Percentiles rank a stretch among this genome's conserved stretches.
Conservation (phyloP, 164 flowering plant species). For the Euptelea pleiosperma region DNA sequence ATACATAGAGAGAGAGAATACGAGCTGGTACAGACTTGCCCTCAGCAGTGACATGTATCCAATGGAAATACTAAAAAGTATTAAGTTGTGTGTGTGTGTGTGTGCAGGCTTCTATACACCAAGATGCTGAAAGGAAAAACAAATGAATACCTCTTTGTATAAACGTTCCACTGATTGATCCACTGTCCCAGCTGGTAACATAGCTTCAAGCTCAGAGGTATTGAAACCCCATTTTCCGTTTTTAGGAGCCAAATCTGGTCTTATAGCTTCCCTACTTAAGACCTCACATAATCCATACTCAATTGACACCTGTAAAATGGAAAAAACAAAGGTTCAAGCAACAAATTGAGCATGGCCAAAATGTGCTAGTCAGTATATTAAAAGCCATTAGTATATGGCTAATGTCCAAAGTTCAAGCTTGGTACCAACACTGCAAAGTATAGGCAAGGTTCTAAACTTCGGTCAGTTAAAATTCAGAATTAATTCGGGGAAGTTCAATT, state of each 20-base stretch:
- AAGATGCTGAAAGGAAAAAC: too few species aligned
- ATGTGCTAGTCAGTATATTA: not conserved
- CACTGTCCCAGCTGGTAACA: constrained; percentile 66
- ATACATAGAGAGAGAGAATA: too few species aligned
- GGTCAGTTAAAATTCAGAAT: too few species aligned
- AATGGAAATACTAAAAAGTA: not conserved
- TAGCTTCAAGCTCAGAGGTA: constrained; percentile 57
- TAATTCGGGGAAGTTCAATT: too few species aligned
- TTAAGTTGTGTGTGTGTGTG: too few species aligned
- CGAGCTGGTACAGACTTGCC: too few species aligned
- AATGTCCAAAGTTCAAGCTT: not conserved
- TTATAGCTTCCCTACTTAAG: constrained; percentile 54
- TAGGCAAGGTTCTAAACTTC: too few species aligned
- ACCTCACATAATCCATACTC: constrained; percentile 86
- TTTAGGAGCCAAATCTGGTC: constrained; percentile 43
- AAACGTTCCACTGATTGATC: constrained; percentile 47
- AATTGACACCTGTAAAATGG: constrained; percentile 55
- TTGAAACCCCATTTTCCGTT: constrained; percentile 63
- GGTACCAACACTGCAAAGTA: not conserved
- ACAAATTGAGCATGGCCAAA: not conserved
- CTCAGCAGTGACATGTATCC: too few species aligned
- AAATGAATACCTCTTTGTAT: constrained; percentile 50
- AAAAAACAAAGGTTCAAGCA: constrained; percentile 1
- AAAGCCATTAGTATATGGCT: too few species aligned
- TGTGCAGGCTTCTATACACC: too few species aligned